Base-by-base conservation (phyloP, 2,329 filamentous ascomycete genomes). In the Apiospora arundinis region DNA sequence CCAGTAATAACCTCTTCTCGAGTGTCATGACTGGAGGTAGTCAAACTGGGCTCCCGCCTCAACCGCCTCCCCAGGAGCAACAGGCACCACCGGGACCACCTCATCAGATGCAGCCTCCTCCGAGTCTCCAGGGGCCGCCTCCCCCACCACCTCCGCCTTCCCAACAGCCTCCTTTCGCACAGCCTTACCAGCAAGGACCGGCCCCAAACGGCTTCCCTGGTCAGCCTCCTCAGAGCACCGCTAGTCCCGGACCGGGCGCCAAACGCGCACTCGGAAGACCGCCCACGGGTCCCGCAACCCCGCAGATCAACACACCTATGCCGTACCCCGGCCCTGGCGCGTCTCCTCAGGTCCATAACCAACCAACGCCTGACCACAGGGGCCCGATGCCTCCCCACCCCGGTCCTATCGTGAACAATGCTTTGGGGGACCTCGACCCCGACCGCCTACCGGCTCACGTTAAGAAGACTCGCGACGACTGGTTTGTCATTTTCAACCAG, bases 401-500 rank as follows among this genome's bases (percentile, higher is more conserved):
- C 32, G 75, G 73, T 28, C 81, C 84, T 44, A 88, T 84, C 74
- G 83, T 87, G 79, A 86, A 86, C 79, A 89, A 90, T 77, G 90
- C 92, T 69, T 88, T 98, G 40, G 93, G 93, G 69, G 95, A 98
- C 75, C 88, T 98, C 72, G 94, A 97, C 76, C 90, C 93, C 8
- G 95, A 98, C 73, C 90, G 94, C 73, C 88, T 98, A 52, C 94
- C 95, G 42, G 89, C 92, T 1, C 92, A 95, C 76, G 90, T 95
- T 74, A 98, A 98, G 88, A 95, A 95, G 80, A 93, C 94, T 71
- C 93, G 94, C 42, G 86, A 90, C 63, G 96, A 98, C 81, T 99
- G 96, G 96, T 97, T 97, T 80, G 95, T 94, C 63, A 93, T 98
- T 75, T 99, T 98, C 88, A 98, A 99, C 83, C 95, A 95, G 63